Conservation (phyloP, 2,329 filamentous ascomycete genomes). For the Aspergillus spinulosporus region DNA sequence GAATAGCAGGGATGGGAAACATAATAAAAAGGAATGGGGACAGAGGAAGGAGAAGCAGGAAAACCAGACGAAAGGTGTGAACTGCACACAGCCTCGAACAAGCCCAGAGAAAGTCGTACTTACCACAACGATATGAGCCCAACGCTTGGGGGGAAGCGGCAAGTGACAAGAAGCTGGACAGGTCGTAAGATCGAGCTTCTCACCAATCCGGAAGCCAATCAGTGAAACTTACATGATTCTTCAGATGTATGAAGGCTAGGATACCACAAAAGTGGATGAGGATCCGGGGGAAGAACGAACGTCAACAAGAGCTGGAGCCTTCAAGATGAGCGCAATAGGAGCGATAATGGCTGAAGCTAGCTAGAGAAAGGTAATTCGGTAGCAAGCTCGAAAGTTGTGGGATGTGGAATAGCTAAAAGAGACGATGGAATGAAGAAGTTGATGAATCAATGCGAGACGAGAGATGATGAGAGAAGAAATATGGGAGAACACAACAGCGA, state of each 20-base stretch:
- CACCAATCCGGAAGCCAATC: no score
- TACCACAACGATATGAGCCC: conserved; percentile 10
- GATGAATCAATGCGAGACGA: conserved; percentile 18
- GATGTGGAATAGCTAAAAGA: conserved; percentile 39
- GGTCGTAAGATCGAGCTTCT: not conserved
- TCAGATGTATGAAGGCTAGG: conserved; percentile 10
- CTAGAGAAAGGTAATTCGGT: conserved; percentile 52
- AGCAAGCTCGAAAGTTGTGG: conserved; percentile 29
- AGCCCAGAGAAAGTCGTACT: not conserved
- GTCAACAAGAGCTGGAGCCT: conserved; percentile 4
- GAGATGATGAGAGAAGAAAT: not conserved
- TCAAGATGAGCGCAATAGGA: conserved; percentile 16
- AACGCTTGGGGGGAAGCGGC: not conserved
- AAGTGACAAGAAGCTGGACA: conserved; percentile 1
- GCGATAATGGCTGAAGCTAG: conserved; percentile 36
- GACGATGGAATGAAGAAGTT: conserved; percentile 57
- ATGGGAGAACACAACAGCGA: not conserved
- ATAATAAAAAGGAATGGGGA: not conserved
- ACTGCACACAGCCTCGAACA: not conserved
- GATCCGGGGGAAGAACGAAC: conserved; percentile 12
- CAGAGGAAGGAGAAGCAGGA: not conserved
- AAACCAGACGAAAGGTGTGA: not conserved
- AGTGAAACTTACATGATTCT: conserved; percentile 1
- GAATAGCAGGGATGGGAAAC: not conserved
- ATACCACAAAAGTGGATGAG: conserved; percentile 7